A percentile compares a stretch with the other conserved stretches of the same genome.
Conservation (phyloP, 2,329 filamentous ascomycete species). For the Blastomyces parvus region DNA sequence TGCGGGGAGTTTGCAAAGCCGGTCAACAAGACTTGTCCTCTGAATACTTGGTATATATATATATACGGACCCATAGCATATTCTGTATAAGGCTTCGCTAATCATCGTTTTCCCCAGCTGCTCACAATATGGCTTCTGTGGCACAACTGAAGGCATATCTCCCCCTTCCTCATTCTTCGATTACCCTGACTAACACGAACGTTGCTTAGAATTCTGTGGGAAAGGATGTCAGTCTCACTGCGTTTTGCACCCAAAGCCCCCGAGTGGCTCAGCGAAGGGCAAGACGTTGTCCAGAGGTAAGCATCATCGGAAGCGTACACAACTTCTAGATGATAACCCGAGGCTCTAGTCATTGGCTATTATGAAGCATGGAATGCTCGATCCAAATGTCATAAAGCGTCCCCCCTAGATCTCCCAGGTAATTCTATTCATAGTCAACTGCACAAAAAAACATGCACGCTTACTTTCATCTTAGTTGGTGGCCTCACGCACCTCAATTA, state of each 20-base stretch:
- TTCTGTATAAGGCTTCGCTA: constrained; percentile 19
- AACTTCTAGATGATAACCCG: not conserved
- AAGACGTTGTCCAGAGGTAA: not conserved
- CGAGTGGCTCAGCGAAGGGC: not conserved
- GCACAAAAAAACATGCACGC: constrained; percentile 11
- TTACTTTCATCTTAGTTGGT: constrained; percentile 5
- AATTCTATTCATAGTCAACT: not conserved
- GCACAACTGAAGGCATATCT: constrained; percentile 14
- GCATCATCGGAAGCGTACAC: not conserved
- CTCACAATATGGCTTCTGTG: constrained; percentile 27
- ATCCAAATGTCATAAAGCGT: constrained; percentile 14
- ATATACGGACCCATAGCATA: constrained; percentile 19
- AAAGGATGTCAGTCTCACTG: constrained; percentile 9
- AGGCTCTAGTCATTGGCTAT: constrained; percentile 24
- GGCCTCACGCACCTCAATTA: constrained; percentile 26
- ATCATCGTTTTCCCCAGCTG: constrained; percentile 25
- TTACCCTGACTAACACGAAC: not conserved
- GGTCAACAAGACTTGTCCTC: constrained; percentile 19
- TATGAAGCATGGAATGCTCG: constrained; percentile 26
- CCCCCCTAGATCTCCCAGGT: constrained; percentile 9
- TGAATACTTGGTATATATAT: constrained; percentile 14
- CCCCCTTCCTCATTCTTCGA: not conserved
- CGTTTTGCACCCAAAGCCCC: constrained; percentile 8
- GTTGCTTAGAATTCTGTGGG: constrained; percentile 20
- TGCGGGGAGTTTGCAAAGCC: constrained; percentile 26